Percentiles rank a stretch among this genome's conserved stretches.
Conservation (phyloP, 2,329 filamentous ascomycete species). For the Plenodomus tracheiphilus region DNA sequence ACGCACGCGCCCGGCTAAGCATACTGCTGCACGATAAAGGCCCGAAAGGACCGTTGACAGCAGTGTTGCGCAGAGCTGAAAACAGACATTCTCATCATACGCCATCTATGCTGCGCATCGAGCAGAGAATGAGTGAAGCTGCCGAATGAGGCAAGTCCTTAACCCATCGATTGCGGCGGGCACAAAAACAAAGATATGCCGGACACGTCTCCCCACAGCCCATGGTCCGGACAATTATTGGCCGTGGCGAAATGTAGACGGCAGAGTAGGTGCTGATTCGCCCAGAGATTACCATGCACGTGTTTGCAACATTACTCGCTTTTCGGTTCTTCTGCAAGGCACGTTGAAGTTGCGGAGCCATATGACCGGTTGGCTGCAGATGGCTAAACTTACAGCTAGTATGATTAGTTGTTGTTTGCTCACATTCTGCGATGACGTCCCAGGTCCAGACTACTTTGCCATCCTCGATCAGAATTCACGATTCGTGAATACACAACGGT, state of each 20-base stretch:
- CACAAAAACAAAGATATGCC: conserved; percentile 11
- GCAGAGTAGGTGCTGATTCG: background rate
- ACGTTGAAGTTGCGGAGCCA: background rate
- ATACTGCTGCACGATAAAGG: background rate
- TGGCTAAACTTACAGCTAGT: background rate
- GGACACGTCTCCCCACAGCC: background rate
- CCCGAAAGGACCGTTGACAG: background rate
- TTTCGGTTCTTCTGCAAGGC: background rate
- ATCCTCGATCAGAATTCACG: too few species aligned
- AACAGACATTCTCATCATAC: background rate
- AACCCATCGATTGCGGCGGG: conserved; percentile 14
- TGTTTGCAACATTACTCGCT: too few species aligned
- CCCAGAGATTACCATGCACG: too few species aligned
- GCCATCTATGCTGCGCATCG: background rate
- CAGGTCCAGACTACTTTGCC: too few species aligned
- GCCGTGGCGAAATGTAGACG: background rate
- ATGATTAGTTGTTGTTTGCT: background rate
- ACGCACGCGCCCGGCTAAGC: background rate
- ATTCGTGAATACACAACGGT: too few species aligned
- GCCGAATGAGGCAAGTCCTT: conserved; percentile 9
- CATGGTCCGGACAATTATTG: background rate
- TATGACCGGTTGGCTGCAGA: too few species aligned
- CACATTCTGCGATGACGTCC: too few species aligned
- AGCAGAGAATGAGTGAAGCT: background rate
- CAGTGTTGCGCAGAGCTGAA: background rate